Evolutionary conservation across 306 rosid species (phyloP).

Genomic region (Benincasa hispida): DNA sequence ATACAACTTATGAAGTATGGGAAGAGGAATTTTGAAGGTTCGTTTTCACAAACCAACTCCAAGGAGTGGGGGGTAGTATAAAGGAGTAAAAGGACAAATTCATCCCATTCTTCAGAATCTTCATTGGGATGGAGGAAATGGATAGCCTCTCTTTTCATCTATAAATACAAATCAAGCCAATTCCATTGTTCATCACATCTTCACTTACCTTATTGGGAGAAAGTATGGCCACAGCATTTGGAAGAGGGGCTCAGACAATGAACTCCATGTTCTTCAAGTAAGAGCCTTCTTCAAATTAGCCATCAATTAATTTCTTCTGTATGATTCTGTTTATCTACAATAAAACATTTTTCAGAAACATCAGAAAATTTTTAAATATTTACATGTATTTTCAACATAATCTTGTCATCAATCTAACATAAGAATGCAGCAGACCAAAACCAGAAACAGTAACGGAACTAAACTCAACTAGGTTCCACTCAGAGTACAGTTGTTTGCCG

Average conservation of each 20-base stretch:
- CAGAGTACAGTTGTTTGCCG: not conserved
- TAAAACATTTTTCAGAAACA: not conserved
- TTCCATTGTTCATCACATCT: not conserved
- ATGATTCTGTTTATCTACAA: not conserved
- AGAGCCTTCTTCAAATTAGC: not conserved
- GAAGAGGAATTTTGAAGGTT: not conserved
- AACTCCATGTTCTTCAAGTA: conserved; percentile 20
- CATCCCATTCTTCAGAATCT: not conserved
- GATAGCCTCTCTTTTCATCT: conserved; percentile 2
- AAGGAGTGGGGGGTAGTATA: not conserved
- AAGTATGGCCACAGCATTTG: conserved; percentile 8
- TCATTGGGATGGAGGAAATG: conserved; percentile 16
- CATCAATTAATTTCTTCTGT: not conserved
- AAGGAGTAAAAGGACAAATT: not conserved
- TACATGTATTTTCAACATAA: not conserved
- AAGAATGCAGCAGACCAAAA: not conserved
- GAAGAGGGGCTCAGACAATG: conserved; percentile 14
- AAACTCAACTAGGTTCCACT: not conserved
- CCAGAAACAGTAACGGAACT: not conserved
- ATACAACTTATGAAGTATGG: not conserved
- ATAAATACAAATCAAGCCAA: not conserved
- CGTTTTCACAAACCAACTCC: not conserved
- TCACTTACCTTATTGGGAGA: not conserved
- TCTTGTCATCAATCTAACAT: not conserved
- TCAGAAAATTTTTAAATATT: not conserved